Percentiles rank a stretch among this genome's conserved stretches.
These are phyloP conservation scores for Piper betle DNA, from an alignment of 164 flowering plant species.

Conservation along the genomic window DNA sequence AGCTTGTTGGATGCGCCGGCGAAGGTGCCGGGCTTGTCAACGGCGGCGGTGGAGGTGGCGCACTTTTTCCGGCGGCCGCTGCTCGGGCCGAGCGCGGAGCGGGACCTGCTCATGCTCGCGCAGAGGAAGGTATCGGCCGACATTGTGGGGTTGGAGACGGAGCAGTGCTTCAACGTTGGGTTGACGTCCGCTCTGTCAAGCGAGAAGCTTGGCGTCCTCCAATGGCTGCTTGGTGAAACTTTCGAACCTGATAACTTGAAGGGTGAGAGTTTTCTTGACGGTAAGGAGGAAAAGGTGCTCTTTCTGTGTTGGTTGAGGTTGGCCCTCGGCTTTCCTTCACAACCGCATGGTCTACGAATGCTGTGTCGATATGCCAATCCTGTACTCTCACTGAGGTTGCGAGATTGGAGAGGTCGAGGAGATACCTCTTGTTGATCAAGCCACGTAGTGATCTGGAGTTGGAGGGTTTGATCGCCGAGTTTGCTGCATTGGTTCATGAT, in stretches of 20 bases:
- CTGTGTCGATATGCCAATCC: conserved; percentile 74
- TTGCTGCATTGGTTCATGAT: conserved; percentile 82
- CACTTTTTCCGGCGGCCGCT: conserved; percentile 72
- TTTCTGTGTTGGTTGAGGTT: conserved; percentile 55
- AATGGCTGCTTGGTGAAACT: conserved; percentile 69
- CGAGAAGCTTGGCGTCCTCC: conserved; percentile 49
- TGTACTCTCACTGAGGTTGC: conserved; percentile 69
- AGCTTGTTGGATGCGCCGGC: conserved; percentile 16
- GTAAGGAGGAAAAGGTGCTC: conserved; percentile 20
- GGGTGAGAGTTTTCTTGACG: conserved; percentile 49
- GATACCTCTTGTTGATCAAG: conserved; percentile 49
- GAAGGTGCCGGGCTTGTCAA: conserved; percentile 15
- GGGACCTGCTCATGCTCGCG: conserved; percentile 52
- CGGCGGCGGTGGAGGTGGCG: conserved; percentile 24
- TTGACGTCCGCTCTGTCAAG: conserved; percentile 31
- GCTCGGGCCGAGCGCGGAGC: conserved; percentile 49
- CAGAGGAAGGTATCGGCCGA: conserved; percentile 51
- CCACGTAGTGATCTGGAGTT: conserved; percentile 20
- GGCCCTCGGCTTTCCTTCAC: conserved; percentile 89
- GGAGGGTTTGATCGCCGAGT: conserved; percentile 43
- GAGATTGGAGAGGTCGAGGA: conserved; percentile 78
- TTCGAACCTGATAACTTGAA: conserved; percentile 77
- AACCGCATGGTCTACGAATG: conserved; percentile 96
- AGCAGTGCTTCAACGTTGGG: conserved; percentile 82
- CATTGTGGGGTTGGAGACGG: conserved; percentile 66